These are phyloP conservation scores for Paraurostyla sp. DNA, from an alignment of 73 alveolate genomes.

Conservation along the genomic window DNA sequence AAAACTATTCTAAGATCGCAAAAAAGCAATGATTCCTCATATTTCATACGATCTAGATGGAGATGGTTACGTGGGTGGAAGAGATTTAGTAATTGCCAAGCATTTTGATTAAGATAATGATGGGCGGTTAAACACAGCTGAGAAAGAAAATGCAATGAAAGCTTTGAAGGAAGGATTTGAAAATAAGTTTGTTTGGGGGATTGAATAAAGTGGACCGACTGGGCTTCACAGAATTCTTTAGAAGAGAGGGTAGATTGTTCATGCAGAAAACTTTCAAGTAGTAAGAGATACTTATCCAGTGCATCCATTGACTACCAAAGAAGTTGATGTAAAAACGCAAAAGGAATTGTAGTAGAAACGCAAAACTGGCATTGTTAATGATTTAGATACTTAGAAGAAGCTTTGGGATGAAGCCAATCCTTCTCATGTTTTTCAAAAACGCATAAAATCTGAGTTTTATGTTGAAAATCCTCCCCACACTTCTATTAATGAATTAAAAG, in stretches of 20 bases:
- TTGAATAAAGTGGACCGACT: constrained; percentile 86
- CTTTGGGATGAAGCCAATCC: constrained; percentile 89
- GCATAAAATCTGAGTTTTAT: constrained; percentile 69
- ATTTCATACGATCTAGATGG: constrained; percentile 86
- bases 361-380: constrained; percentile 70
- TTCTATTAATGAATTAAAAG: constrained; percentile 73
- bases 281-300: constrained; percentile 90
- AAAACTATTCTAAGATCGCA: constrained; percentile 34
- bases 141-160: constrained; percentile 82
- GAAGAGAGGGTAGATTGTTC: constrained; percentile 91
- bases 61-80: constrained; percentile 93
- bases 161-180: constrained; percentile 86
- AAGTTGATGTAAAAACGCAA: constrained; percentile 66
- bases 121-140: constrained; percentile 86
- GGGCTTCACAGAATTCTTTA: constrained; percentile 86
- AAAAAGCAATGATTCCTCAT: constrained; percentile 69
- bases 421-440: constrained; percentile 59
- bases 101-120: constrained; percentile 86
- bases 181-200: constrained; percentile 89
- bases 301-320: constrained; percentile 77
- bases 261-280: constrained; percentile 89
- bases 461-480: constrained; percentile 78
- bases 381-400: constrained; percentile 71
- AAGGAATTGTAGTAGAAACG: constrained; percentile 75
- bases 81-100: constrained; percentile 86